A percentile compares a stretch with the other conserved stretches of the same genome.
These are phyloP conservation scores for Carallia brachiata DNA, from an alignment of 345 rosid species.

Conservation along the genomic window DNA sequence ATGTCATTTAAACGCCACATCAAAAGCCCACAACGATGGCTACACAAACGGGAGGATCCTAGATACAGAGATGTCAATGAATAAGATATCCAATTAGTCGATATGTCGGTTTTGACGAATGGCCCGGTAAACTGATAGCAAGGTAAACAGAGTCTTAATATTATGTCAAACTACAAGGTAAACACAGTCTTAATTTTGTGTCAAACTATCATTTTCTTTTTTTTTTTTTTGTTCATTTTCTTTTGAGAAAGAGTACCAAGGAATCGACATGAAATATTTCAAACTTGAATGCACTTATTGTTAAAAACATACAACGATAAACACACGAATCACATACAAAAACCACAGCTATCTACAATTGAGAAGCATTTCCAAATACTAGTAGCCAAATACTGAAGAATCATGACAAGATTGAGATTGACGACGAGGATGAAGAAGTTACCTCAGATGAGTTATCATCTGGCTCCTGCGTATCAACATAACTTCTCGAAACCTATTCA, in stretches of 20 bases:
- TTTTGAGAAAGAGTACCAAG: no score
- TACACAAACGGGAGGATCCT: background rate
- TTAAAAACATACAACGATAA: background rate
- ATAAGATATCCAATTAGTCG: background rate
- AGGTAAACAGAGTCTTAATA: background rate
- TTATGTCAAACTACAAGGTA: no score
- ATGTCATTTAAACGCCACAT: background rate
- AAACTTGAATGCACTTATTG: background rate
- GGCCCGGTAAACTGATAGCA: background rate
- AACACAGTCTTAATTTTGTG: no score
- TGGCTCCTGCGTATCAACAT: conserved; percentile 41
- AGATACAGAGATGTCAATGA: background rate
- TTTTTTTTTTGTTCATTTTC: no score
- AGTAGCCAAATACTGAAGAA: background rate
- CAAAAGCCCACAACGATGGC: background rate
- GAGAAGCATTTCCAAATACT: background rate
- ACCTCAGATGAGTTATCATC: conserved; percentile 67
- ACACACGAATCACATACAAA: background rate
- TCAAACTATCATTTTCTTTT: no score
- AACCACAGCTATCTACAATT: background rate
- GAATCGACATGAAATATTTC: no score
- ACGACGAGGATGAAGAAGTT: background rate
- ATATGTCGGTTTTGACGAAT: background rate
- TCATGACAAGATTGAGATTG: background rate
- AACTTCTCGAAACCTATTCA: conserved; percentile 47